Evolutionary conservation across 805 yeast genomes (phyloP), one percentile per base, ranked within the genome.

Genomic region (Spathaspora boniae): DNA sequence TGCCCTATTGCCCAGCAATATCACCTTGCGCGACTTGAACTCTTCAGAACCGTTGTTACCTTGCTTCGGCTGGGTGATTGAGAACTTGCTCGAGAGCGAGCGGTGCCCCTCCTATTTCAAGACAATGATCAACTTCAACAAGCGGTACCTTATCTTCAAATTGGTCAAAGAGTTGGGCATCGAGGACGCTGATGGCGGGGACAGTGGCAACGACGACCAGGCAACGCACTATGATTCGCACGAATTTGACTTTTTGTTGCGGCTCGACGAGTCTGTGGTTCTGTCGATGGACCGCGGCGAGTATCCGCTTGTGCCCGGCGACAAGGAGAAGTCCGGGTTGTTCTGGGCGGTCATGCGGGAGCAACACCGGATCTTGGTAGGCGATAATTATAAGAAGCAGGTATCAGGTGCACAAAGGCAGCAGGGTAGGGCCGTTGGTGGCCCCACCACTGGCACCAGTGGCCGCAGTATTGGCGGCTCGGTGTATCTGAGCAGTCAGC

Each of bases 11-110:
- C 73, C 72, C 0, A 37, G 36, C 2, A 38, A 45, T 11, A 35
- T 68, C 12, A 45, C 45, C 4, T 36, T 44, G 4, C 32, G 45
- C 2, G 69, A 62, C 31, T 53, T 66, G 30, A 50, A 46, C 26
- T 58, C 57, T 42, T 43, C 56, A 39, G 68, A 70, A 36, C 70
- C 80, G 0, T 61, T 86, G 33, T 76, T 87, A 5, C 93, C 95
- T 2, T 89, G 96, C 51, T 76, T 87, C 40, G 97, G 97, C 8
- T 91, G 98, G 98, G 68, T 87, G 33, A 66, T 83, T 16, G 91
- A 84, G 47, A 78, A 94, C 42, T 62, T 91, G 43, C 54, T 88
- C 36, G 95, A 86, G 50, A 47, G 60, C 8, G 63, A 62, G 41
- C 58, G 48, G 35, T 80, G 87, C 34, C 95, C 96, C 14, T 85